phyloP scores from a whole-genome alignment of 208 protist species.

The Zelonia costaricensis region DNA sequence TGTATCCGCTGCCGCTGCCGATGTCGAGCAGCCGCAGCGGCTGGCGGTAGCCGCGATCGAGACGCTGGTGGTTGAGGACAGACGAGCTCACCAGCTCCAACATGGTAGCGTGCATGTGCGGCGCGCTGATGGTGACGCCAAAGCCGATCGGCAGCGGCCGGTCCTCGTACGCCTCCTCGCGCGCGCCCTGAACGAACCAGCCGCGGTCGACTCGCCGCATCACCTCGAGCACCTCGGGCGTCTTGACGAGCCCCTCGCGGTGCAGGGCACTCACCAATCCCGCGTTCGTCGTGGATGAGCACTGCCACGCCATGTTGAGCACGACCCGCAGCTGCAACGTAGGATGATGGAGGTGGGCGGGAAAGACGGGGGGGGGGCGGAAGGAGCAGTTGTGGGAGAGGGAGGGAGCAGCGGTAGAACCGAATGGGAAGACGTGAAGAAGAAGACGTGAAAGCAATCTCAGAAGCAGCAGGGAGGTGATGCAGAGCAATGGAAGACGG shows the following conservation, averaged over 20 bases:
- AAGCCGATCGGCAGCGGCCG: conserved; percentile 79
- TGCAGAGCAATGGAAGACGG: background rate
- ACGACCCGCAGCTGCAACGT: background rate
- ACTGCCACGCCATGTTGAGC: conserved; percentile 71
- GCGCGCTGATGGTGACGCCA: conserved; percentile 85
- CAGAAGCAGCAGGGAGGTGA: too few relatives aligned
- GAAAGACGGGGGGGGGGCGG: background rate
- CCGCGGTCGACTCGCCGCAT: conserved; percentile 77
- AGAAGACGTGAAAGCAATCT: conserved; percentile 8
- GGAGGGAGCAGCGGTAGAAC: background rate
- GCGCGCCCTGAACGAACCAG: conserved; percentile 60
- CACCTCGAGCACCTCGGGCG: conserved; percentile 44
- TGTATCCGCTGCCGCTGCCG: conserved; percentile 89
- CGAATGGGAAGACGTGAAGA: background rate
- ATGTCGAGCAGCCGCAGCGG: conserved; percentile 69
- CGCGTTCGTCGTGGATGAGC: conserved; percentile 69
- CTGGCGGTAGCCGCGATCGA: conserved; percentile 5
- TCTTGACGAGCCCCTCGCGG: conserved; percentile 51
- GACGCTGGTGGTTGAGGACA: conserved; percentile 20
- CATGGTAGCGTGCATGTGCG: conserved; percentile 93
- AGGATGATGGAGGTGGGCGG: background rate
- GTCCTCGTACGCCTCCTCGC: conserved; percentile 66
- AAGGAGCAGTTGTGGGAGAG: background rate
- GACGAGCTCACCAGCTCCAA: conserved; percentile 70
- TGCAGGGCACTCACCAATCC: conserved; percentile 62